Conservation (phyloP, 495 filamentous ascomycete species). For the Neurospora cerealis region DNA sequence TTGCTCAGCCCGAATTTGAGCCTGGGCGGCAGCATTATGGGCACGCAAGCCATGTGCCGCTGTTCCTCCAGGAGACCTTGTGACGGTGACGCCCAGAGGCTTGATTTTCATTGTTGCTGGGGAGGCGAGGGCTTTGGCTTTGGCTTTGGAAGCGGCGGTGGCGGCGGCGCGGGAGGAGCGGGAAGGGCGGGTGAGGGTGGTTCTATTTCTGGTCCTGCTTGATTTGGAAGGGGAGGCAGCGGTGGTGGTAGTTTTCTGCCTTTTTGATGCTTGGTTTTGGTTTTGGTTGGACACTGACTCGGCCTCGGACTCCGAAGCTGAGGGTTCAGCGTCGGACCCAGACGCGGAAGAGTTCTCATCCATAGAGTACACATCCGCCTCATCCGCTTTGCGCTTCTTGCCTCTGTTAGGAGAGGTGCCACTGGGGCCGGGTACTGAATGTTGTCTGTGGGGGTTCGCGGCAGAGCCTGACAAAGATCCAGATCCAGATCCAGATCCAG, state of each 20-base stretch:
- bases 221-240: background rate
- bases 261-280: background rate
- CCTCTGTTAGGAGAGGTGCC: background rate
- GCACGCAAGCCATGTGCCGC: background rate
- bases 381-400: slow-evolving; percentile 9
- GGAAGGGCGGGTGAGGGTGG: background rate
- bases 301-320: background rate
- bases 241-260: background rate
- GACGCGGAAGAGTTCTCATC: background rate
- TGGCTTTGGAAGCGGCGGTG: no score
- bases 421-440: background rate
- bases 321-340: background rate
- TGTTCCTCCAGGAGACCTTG: background rate
- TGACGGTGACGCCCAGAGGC: background rate
- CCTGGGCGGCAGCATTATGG: background rate
- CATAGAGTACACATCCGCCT: background rate
- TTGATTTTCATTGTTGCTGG: background rate
- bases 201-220: background rate
- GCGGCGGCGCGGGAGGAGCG: background rate
- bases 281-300: slow-evolving; percentile 1
- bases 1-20: background rate
- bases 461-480: background rate
- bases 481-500: background rate
- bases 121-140: background rate
- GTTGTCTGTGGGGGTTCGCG: no score